Conservation (phyloP, 257 asterid genomes). For the Cordia subcordata region DNA sequence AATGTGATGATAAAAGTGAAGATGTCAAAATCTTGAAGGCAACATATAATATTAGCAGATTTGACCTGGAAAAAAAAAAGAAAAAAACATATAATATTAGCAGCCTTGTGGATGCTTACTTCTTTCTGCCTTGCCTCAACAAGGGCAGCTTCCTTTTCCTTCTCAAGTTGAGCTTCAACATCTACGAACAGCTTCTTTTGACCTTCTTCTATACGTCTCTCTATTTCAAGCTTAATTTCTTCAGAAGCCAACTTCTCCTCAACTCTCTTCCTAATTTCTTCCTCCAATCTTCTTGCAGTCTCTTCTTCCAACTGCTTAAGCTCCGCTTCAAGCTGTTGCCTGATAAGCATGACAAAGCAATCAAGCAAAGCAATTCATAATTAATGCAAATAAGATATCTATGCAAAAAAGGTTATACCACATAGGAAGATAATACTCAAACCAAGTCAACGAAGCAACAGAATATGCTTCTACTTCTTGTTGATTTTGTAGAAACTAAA, state of each 20-base stretch:
- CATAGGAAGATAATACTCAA: not conserved
- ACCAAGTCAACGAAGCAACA: not conserved
- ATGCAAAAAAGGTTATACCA: constrained; percentile 7
- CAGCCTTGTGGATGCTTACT: constrained; percentile 40
- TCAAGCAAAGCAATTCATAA: constrained; percentile 1
- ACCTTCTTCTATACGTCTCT: constrained; percentile 61
- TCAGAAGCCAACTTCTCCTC: constrained; percentile 75
- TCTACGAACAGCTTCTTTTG: constrained; percentile 60
- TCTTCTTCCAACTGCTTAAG: constrained; percentile 87
- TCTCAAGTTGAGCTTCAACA: constrained; percentile 68
- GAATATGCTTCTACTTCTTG: not conserved
- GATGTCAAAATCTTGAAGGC: too few species aligned
- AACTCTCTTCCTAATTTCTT: constrained; percentile 73
- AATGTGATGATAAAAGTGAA: too few species aligned
- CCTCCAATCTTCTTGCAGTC: constrained; percentile 82
- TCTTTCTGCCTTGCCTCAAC: constrained; percentile 81
- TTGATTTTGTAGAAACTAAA: not conserved
- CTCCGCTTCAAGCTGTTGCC: constrained; percentile 76
- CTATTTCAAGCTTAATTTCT: constrained; percentile 61
- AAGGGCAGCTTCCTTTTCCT: constrained; percentile 81
- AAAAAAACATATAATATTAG: not conserved
- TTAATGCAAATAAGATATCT: too few species aligned
- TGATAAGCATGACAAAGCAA: constrained; percentile 18
- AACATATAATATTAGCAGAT: not conserved
- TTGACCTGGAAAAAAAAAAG: not conserved